Base-by-base conservation (phyloP, 805 yeast genomes). In the Candida endomychidarum region DNA sequence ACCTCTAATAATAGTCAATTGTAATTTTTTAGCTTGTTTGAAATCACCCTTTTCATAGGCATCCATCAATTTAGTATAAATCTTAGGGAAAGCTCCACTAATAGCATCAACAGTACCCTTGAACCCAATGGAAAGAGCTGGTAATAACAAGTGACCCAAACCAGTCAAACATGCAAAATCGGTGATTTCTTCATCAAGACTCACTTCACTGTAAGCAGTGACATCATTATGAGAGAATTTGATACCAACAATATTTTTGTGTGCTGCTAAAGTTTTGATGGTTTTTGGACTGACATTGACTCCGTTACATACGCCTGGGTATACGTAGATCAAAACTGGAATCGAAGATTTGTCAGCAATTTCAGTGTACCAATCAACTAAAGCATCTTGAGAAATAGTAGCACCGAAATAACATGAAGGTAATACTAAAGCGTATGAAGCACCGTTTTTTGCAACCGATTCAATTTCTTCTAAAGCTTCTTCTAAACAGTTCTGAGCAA, bases 201-300 rank as follows among this genome's bases (percentile, higher is more conserved):
- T 75, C 28, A 77, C 60, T 43, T 70, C 56, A 19, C 72, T 61
- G 50, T 73, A 72, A 36, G 67, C 67, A 16, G 77, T 61, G 25
- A 76, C 67, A 51, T 77, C 75, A 22, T 72, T 75, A 52, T 76
- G 75, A 5, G 79, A 68, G 45, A 75, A 58, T 57, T 77, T 77
- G 47, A 71, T 62, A 14, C 82, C 81, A 20, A 75, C 72, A 45
- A 71, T 69, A 50, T 73, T 74, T 40, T 66, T 62, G 51, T 71
- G 75, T 17, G 58, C 64, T 28, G 75, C 65, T 29, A 75, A 65
- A 41, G 60, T 62, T 32, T 55, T 59, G 41, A 72, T 55, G 21
- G 75, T 66, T 31, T 52, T 56, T 15, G 71, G 69, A 19, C 55
- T 58, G 39, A 73, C 59, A 40, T 48, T 48, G 29, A 72, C 56